These are phyloP conservation scores for Calonectria crousiana DNA, from an alignment of 2,329 filamentous ascomycete species.

Conservation along the genomic window DNA sequence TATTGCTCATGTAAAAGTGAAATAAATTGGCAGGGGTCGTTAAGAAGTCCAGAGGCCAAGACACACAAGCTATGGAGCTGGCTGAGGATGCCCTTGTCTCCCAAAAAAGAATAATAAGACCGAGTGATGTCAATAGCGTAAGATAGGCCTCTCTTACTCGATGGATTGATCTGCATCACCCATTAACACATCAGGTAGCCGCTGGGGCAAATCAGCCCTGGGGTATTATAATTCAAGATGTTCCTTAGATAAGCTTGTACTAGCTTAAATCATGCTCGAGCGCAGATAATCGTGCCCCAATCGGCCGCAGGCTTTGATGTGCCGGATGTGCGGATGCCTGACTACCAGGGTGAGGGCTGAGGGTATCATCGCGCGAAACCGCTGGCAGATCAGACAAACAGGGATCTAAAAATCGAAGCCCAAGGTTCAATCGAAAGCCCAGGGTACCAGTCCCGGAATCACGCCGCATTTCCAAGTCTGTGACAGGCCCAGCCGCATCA, in stretches of 20 bases:
- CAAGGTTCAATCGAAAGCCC: background rate
- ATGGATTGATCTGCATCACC: background rate
- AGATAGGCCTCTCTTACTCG: background rate
- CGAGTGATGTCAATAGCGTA: background rate
- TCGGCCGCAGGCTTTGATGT: background rate
- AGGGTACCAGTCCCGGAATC: background rate
- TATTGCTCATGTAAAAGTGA: background rate
- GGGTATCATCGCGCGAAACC: background rate
- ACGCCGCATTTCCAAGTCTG: background rate
- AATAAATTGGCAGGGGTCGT: background rate
- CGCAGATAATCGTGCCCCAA: background rate
- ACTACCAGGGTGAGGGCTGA: background rate
- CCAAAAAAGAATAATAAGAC: background rate
- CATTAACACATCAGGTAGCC: background rate
- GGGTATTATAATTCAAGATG: background rate
- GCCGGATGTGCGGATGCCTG: background rate
- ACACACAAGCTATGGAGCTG: too few relatives aligned
- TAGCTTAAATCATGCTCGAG: background rate
- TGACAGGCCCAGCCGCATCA: background rate
- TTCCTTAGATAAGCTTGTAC: background rate
- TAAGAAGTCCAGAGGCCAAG: background rate
- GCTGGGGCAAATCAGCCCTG: background rate
- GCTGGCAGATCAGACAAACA: background rate
- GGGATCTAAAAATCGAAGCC: background rate
- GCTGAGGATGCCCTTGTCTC: background rate